Conservation (phyloP, 2,329 filamentous ascomycete genomes). For the Penicillium sp. region DNA sequence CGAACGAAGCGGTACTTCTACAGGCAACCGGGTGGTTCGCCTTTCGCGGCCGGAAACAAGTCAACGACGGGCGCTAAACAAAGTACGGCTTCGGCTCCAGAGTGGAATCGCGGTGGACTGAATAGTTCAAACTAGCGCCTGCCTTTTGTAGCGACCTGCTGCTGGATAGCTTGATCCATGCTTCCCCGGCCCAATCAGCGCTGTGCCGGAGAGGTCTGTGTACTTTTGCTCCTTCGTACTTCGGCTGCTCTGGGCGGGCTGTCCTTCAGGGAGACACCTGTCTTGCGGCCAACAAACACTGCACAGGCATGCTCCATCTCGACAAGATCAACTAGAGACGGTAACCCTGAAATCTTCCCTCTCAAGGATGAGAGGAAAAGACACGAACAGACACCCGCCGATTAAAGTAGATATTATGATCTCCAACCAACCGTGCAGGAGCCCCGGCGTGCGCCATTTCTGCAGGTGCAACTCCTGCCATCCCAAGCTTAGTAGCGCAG, state of each 20-base stretch:
- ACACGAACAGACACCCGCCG: neutral
- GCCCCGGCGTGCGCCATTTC: constrained; percentile 27
- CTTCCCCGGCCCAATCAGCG: constrained; percentile 42
- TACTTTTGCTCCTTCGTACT: constrained; percentile 34
- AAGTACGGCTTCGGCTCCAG: constrained; percentile 24
- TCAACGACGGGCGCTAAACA: constrained; percentile 21
- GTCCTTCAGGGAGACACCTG: neutral
- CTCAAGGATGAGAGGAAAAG: neutral
- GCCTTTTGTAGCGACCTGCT: constrained; percentile 41
- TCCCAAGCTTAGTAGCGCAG: constrained; percentile 11
- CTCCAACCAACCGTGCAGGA: constrained; percentile 9
- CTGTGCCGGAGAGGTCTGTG: constrained; percentile 19
- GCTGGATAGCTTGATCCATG: constrained; percentile 35
- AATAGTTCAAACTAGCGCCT: constrained; percentile 29
- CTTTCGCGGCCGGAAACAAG: constrained; percentile 18
- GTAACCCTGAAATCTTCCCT: neutral
- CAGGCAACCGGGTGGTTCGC: constrained; percentile 29
- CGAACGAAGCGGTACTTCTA: constrained; percentile 7
- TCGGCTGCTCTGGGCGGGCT: neutral
- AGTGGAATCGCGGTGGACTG: constrained; percentile 21
- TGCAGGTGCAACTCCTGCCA: constrained; percentile 29
- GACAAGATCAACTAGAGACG: neutral
- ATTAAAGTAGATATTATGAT: constrained; percentile 9
- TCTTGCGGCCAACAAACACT: neutral
- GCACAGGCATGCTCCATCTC: neutral